Evolutionary conservation across 1,139 yeast genomes (phyloP), one percentile per base, ranked within the genome.

Genomic region (Saccharomyces hybrid): DNA sequence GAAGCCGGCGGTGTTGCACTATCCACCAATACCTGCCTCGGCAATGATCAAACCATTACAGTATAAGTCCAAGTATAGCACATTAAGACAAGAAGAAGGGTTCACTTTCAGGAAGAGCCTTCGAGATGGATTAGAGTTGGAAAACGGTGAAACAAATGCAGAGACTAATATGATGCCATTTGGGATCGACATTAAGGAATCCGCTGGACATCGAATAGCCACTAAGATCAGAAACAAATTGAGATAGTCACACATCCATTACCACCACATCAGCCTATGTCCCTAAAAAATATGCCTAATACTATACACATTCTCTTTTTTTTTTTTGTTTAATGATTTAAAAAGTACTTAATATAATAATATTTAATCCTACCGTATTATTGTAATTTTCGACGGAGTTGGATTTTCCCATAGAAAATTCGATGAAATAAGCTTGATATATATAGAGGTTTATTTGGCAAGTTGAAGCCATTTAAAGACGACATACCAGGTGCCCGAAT

Each of bases 1-100:
- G 49, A 70, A 69, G 46, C 73, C 73, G 0, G 67, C 70, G 3
- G 66, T 67, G 3, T 53, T 70, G n/a, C 69, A 67, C 52, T 69
- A 69, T 52, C 71, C 72, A 1, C 66, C 71, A 46, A 62, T 66
- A 8, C 71, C 72, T 12, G 60, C 69, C 6, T 38, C 44, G 3
- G 44, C 44, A 19, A 19, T 38, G 44, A 38, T 38, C 24, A 38
- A 16, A 8, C 44, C 44, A 16, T 16, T 38, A 38, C 44, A 38
- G 3, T 2, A 19, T 16, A 38, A 16, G 44, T 38, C 44, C 26
- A 38, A 11, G 6, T 38, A 38, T 11, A 38, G 57, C 48, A 64
- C 59, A 44, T 44, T 63, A 44, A 62, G 64, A 19, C 69, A 66
- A 53, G 73, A 38, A 38, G 44, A 69, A 58, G 73, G 73, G 31